These are phyloP conservation scores for Zangia roseola DNA, from an alignment of 768 basidiomycete genomes.

Conservation along the genomic window DNA sequence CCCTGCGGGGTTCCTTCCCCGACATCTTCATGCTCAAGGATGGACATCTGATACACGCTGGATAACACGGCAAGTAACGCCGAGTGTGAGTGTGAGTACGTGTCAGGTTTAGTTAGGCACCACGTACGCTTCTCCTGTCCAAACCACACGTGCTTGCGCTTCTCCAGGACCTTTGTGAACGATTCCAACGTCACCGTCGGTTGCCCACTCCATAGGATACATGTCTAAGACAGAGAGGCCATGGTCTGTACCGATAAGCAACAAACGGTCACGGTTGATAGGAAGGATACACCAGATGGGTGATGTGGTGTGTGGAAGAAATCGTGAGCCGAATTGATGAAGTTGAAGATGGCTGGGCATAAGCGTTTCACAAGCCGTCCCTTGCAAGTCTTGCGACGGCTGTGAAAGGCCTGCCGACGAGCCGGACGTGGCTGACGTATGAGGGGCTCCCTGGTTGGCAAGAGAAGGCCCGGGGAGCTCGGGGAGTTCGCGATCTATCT, in stretches of 20 bases:
- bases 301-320: constrained; percentile 74
- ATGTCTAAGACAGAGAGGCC: constrained; percentile 82
- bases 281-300: constrained; percentile 78
- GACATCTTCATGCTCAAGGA: constrained; percentile 61
- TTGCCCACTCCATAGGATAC: constrained; percentile 69
- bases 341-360: constrained; percentile 66
- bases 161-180: constrained; percentile 64
- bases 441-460: not conserved
- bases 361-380: constrained; percentile 48
- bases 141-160: constrained; percentile 63
- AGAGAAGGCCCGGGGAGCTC: constrained; percentile 19
- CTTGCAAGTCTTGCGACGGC: constrained; percentile 34
- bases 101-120: not conserved
- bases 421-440: constrained; percentile 11
- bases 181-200: constrained; percentile 41
- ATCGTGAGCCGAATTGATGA: constrained; percentile 81
- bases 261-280: constrained; percentile 55
- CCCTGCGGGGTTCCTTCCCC: constrained; percentile 65
- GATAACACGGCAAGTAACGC: not conserved
- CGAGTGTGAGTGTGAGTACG: not conserved
- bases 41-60: constrained; percentile 76
- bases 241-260: constrained; percentile 79
- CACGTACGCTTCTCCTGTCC: constrained; percentile 75
- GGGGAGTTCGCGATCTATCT: constrained; percentile 40
- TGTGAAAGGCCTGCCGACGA: constrained; percentile 27